Percentiles rank a stretch among this genome's conserved stretches.
Conservation (phyloP, 257 asterid genomes). For the Gardenia jasminoides region DNA sequence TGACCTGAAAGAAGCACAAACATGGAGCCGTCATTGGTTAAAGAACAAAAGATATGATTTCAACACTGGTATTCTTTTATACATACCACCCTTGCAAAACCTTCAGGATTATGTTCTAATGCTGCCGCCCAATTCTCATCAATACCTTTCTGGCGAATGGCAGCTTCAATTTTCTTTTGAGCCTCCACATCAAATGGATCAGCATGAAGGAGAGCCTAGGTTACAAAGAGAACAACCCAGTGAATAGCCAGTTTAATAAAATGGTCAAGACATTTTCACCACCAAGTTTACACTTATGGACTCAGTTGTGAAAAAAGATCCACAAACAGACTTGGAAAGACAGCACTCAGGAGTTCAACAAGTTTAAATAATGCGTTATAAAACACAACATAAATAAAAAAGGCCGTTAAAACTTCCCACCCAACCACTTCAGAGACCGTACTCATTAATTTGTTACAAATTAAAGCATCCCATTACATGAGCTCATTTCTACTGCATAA, state of each 20-base stretch:
- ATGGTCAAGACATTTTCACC: background rate
- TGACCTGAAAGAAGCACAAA: conserved; percentile 54
- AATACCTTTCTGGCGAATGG: conserved; percentile 97
- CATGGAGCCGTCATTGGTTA: background rate
- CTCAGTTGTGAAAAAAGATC: background rate
- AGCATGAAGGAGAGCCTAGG: conserved; percentile 83
- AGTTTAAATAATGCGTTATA: background rate
- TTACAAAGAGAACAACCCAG: conserved; percentile 1
- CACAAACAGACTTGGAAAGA: background rate
- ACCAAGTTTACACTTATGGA: background rate
- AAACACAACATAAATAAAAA: background rate
- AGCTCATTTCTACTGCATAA: background rate
- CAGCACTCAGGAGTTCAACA: background rate
- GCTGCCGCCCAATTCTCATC: conserved; percentile 99
- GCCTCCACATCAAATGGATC: conserved; percentile 99
- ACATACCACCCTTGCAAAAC: conserved; percentile 94
- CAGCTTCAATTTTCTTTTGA: conserved; percentile 90
- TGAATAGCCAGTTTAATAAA: conserved; percentile 14
- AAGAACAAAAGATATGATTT: background rate
- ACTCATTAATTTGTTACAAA: too few species aligned
- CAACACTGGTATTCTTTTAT: conserved; percentile 4
- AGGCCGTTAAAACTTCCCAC: background rate
- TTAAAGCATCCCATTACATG: background rate
- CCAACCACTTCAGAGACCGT: background rate
- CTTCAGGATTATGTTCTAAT: conserved; percentile 93